phyloP scores from a whole-genome alignment of 345 rosid species.

The Arabis hirsuta region DNA sequence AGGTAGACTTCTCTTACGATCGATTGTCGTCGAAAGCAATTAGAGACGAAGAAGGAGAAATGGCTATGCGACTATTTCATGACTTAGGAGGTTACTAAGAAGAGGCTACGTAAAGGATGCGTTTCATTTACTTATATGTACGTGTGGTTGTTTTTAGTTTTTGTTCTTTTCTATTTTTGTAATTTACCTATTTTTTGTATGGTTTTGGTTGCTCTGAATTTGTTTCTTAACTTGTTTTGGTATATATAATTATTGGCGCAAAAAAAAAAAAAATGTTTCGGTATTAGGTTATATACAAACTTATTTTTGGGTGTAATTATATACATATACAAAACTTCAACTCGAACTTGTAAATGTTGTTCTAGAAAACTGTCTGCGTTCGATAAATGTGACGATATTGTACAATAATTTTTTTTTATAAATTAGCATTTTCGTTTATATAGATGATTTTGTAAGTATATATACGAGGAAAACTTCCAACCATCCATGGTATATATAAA shows the following conservation, averaged over 20 bases:
- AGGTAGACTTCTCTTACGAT: constrained; percentile 39
- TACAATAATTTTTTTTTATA: too few species aligned
- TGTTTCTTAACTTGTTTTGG: constrained; percentile 21
- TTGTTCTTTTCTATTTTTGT: constrained; percentile 37
- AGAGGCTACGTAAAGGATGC: constrained; percentile 37
- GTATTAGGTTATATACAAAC: too few species aligned
- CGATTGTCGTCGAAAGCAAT: constrained; percentile 31
- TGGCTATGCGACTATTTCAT: constrained; percentile 38
- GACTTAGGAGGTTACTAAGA: constrained; percentile 35
- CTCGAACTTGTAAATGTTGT: not conserved
- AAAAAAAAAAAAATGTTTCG: too few species aligned
- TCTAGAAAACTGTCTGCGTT: not conserved
- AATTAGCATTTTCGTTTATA: too few species aligned
- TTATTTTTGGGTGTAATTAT: too few species aligned
- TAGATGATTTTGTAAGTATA: too few species aligned
- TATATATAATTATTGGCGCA: constrained; percentile 1
- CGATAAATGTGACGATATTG: not conserved
- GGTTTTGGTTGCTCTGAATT: constrained; percentile 34
- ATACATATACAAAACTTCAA: constrained; percentile 3
- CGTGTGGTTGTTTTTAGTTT: constrained; percentile 38
- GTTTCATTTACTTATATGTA: constrained; percentile 34
- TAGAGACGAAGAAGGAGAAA: constrained; percentile 24
- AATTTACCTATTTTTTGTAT: constrained; percentile 32
- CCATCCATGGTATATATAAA: too few species aligned
- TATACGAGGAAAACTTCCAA: too few species aligned